Percentiles rank a stretch among this genome's conserved stretches.
phyloP scores from a whole-genome alignment of 148 eudicot species.

The Rhododendron molle region DNA sequence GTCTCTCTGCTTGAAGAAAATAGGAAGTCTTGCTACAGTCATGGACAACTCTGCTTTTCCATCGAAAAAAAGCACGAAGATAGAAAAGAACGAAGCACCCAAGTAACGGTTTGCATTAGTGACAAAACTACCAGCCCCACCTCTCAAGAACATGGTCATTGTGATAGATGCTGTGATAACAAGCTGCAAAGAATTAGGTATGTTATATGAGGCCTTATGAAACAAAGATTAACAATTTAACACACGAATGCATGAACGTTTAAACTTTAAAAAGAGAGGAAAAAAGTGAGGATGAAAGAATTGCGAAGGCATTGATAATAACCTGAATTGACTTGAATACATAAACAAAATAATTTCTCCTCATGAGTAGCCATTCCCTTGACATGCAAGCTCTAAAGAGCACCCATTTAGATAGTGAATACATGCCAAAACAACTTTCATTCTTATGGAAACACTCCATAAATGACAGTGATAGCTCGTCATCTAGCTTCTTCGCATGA shows the following conservation, averaged over 20 bases:
- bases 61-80: conserved; percentile 50
- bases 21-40: conserved; percentile 64
- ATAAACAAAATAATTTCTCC: conserved; percentile 61
- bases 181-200: conserved; percentile 41
- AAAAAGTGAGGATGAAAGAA: background rate
- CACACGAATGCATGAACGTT: background rate
- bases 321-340: conserved; percentile 70
- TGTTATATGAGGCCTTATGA: background rate
- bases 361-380: conserved; percentile 74
- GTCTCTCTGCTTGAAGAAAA: conserved; percentile 81
- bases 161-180: conserved; percentile 40
- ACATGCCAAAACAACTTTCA: conserved; percentile 36
- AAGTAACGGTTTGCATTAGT: conserved; percentile 58
- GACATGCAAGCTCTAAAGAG: conserved; percentile 70
- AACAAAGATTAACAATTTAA: background rate
- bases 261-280: background rate
- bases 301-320: background rate
- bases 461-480: conserved; percentile 41
- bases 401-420: conserved; percentile 55
- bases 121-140: conserved; percentile 44
- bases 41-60: conserved; percentile 64
- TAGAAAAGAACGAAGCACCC: conserved; percentile 65
- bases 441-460: conserved; percentile 31
- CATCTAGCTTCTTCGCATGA: conserved; percentile 36
- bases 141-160: conserved; percentile 62